Evolutionary conservation across 106 monocot species (phyloP), one percentile per base, ranked within the genome.

Genomic region (Dendrobium huoshanense): DNA sequence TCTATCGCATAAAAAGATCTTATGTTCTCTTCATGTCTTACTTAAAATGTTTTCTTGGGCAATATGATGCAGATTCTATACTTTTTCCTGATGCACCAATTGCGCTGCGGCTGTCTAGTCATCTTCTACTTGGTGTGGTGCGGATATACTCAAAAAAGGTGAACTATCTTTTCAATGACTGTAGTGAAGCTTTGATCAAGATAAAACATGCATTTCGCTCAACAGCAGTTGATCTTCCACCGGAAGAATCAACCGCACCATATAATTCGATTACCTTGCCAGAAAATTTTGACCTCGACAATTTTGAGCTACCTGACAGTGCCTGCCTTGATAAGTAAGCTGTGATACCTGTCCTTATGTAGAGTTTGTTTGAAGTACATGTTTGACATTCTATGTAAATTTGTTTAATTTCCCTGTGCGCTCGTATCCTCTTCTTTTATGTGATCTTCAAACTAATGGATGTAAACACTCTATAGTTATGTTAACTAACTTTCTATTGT

Each of bases 141-240:
- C 88, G 99, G 80, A 99, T 99, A 87, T 99, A 99, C 87, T 99
- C 99, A 33, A 79, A 88, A 43, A 99, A 99, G 90, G 99, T 99
- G 86, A 99, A 99, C 80, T 99, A 99, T 83, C 91, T 99, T 77
- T 99, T 99, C 88, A 89, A 99, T 88, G 99, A 99, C 77, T 99
- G 99, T 83, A 99, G 99, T 58, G 99, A 99, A 84, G 90, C 99
- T 80, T 78, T 99, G 81, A 91, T 99, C 78, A 93, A 93, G 83
- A 87, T 95, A 83, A 99, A 95, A 76, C 99, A 99, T 84, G 99
- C 99, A n/a, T 99, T 99, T 83, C 88, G 99, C 70, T 99, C 99
- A 10, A 89, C 95, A 79, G 91, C 89, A 41, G 99, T 99, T 82
- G 99, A 99, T 85, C 95, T 99, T 77, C 99, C 99, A 2, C 99